phyloP scores from a whole-genome alignment of 2,329 filamentous ascomycete species.

The Pleomassaria siparia region DNA sequence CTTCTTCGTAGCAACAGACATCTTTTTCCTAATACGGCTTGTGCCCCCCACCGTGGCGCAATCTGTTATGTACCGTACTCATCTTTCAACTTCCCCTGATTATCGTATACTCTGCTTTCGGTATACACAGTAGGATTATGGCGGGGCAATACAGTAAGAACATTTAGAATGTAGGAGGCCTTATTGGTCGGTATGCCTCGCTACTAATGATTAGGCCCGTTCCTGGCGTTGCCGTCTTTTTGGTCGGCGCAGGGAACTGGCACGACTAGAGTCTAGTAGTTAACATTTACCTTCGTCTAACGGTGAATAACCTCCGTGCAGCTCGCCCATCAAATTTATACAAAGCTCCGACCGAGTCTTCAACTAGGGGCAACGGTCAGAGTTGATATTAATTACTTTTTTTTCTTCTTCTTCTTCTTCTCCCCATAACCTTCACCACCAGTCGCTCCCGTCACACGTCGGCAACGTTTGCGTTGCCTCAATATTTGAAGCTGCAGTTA shows the following conservation, averaged over 20 bases:
- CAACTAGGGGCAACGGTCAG: background rate
- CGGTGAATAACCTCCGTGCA: background rate
- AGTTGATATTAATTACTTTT: too few relatives aligned
- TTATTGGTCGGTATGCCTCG: background rate
- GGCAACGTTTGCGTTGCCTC: background rate
- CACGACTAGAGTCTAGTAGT: background rate
- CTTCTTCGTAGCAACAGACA: background rate
- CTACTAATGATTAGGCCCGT: background rate
- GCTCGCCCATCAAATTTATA: constrained; percentile 2
- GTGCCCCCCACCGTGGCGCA: background rate
- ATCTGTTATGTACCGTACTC: background rate
- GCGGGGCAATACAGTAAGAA: background rate
- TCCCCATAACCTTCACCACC: background rate
- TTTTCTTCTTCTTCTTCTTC: too few relatives aligned
- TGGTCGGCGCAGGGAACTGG: too few relatives aligned
- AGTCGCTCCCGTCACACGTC: background rate
- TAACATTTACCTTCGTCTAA: background rate
- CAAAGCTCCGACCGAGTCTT: constrained; percentile 4
- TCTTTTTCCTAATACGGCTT: background rate
- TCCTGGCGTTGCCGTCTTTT: background rate
- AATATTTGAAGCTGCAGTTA: background rate
- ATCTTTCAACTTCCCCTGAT: background rate
- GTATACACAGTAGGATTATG: too few relatives aligned
- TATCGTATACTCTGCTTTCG: background rate
- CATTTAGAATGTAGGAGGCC: background rate